Conservation (phyloP, 2,329 filamentous ascomycete species). For the Lasiodiplodia sp. region DNA sequence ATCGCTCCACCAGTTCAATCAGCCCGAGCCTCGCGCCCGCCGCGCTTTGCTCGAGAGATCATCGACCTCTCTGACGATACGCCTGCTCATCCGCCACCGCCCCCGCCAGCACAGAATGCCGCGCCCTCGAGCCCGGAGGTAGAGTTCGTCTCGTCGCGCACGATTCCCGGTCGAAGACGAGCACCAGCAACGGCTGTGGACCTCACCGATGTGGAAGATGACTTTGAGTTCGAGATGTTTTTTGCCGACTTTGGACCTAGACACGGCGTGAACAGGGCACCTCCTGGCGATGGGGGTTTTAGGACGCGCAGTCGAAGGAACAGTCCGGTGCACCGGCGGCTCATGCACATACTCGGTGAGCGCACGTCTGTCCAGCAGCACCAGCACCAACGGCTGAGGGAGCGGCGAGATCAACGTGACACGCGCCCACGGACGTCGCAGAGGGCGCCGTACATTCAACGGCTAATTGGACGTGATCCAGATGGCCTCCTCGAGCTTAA, state of each 20-base stretch:
- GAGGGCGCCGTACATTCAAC: slow-evolving; percentile 17
- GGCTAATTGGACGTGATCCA: slow-evolving; percentile 21
- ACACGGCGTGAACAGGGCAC: slow-evolving; percentile 16
- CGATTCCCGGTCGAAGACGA: background rate
- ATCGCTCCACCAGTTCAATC: slow-evolving; percentile 33
- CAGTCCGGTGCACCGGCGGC: slow-evolving; percentile 6
- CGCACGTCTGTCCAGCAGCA: slow-evolving; percentile 24
- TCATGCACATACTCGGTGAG: slow-evolving; percentile 26
- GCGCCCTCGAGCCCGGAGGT: slow-evolving; percentile 55
- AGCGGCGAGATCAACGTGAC: slow-evolving; percentile 14
- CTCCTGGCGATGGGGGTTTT: slow-evolving; percentile 20
- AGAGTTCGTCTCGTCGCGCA: slow-evolving; percentile 52
- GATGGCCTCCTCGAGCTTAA: slow-evolving; percentile 18
- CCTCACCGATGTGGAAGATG: slow-evolving; percentile 26
- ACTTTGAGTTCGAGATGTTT: slow-evolving; percentile 11
- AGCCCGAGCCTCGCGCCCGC: slow-evolving; percentile 45
- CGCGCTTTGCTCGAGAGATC: slow-evolving; percentile 52
- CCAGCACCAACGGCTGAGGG: slow-evolving; percentile 13
- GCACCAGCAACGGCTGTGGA: slow-evolving; percentile 15
- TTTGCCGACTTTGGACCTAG: slow-evolving; percentile 3
- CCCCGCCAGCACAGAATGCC: slow-evolving; percentile 27
- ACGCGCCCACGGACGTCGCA: background rate
- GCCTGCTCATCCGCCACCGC: slow-evolving; percentile 33
- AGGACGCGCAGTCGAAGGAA: slow-evolving; percentile 21
- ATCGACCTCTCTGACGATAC: slow-evolving; percentile 53